phyloP scores from a whole-genome alignment of 805 yeast species.

The Ogataea populi-albae region DNA sequence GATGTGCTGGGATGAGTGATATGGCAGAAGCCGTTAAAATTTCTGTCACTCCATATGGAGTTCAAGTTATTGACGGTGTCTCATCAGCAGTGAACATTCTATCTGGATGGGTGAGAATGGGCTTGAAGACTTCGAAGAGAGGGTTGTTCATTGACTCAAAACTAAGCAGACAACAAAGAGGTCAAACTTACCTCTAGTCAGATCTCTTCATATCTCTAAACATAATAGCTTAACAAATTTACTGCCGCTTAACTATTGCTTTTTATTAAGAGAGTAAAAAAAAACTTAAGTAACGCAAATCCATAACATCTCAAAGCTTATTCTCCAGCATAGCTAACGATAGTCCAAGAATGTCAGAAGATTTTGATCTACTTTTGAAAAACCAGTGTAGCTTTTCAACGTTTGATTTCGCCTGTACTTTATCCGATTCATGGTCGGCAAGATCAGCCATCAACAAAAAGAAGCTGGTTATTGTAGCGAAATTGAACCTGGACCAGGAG shows the following conservation, averaged over 20 bases:
- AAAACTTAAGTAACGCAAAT: too few species aligned
- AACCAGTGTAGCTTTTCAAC: conserved; percentile 18
- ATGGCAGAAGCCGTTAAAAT: conserved; percentile 92
- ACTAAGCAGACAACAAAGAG: conserved; percentile 6
- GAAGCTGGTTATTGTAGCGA: conserved; percentile 16
- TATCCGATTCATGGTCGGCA: conserved; percentile 3
- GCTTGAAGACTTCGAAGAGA: conserved; percentile 29
- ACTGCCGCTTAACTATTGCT: too few species aligned
- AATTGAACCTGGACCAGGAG: conserved; percentile 17
- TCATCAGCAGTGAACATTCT: conserved; percentile 29
- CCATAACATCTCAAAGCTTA: too few species aligned
- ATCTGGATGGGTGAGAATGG: conserved; percentile 35
- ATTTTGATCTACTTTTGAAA: conserved; percentile 5
- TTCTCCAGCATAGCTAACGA: conserved; percentile 1
- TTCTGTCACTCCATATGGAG: conserved; percentile 88
- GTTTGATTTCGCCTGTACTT: conserved; percentile 1
- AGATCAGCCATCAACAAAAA: conserved; percentile 8
- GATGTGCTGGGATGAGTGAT: conserved; percentile 79
- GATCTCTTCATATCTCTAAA: too few species aligned
- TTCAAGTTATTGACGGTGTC: conserved; percentile 67
- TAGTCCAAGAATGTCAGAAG: neutral
- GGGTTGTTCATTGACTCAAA: conserved; percentile 24
- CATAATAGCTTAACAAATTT: neutral
- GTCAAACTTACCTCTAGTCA: conserved; percentile 9
- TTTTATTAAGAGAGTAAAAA: too few species aligned